Percentiles rank a stretch among this genome's conserved stretches.
Evolutionary conservation across 257 asterid genomes (phyloP).

Genomic region (Nicotiana tabacum): DNA sequence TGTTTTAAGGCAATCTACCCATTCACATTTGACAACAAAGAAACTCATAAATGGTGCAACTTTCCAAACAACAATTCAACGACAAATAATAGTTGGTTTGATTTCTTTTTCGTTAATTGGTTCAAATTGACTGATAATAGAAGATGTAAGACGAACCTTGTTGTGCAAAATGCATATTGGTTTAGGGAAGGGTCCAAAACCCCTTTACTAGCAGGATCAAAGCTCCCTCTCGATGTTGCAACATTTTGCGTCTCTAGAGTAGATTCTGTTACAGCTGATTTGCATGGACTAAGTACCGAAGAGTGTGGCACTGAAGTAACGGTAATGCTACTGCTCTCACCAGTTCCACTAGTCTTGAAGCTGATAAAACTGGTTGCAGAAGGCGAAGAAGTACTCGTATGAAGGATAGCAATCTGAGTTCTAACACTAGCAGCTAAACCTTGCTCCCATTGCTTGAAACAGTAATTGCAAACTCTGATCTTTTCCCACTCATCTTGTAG

Average conservation of each 20-base stretch:
- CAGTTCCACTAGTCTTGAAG: conserved; percentile 74
- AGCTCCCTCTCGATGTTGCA: conserved; percentile 27
- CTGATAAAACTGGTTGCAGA: conserved; percentile 76
- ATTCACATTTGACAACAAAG: not conserved
- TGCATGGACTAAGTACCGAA: conserved; percentile 49
- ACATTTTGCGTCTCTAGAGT: conserved; percentile 38
- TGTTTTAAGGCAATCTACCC: not conserved
- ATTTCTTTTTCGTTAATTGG: not conserved
- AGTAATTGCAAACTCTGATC: conserved; percentile 77
- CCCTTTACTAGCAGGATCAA: conserved; percentile 25
- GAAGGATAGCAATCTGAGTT: conserved; percentile 39
- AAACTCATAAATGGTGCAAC: not conserved
- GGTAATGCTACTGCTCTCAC: conserved; percentile 53
- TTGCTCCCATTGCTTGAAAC: conserved; percentile 72
- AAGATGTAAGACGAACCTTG: conserved; percentile 44
- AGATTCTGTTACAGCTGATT: conserved; percentile 49
- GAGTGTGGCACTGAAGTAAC: conserved; percentile 57
- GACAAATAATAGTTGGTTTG: not conserved
- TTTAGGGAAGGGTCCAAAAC: conserved; percentile 34
- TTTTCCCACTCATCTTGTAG: conserved; percentile 60
- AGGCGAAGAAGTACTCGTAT: conserved; percentile 42
- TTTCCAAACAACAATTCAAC: conserved; percentile 1
- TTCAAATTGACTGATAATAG: conserved; percentile 1
- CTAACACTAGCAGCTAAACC: conserved; percentile 26
- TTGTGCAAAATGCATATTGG: conserved; percentile 35